Percentiles rank a stretch among this genome's conserved stretches.
Conservation (phyloP, 768 basidiomycete genomes). For the Hygrocybe punicea region DNA sequence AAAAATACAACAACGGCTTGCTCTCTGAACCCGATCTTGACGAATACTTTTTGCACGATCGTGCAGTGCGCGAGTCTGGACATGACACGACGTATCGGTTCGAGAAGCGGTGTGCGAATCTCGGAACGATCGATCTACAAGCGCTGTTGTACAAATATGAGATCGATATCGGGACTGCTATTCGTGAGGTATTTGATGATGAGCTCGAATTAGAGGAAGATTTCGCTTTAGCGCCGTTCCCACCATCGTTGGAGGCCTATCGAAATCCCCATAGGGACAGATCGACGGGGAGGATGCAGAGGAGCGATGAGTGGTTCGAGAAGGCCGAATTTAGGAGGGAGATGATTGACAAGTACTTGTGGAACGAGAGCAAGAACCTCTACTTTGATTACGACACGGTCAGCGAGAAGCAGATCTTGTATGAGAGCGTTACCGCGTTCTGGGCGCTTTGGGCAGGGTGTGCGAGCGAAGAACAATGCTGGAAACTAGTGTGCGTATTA, state of each 20-base stretch:
- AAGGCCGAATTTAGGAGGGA: conserved; percentile 80
- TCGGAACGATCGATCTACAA: conserved; percentile 95
- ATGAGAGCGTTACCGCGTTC: conserved; percentile 94
- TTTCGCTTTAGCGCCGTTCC: conserved; percentile 89
- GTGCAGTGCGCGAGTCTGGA: conserved; percentile 92
- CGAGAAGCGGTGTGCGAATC: conserved; percentile 95
- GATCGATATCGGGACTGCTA: conserved; percentile 96
- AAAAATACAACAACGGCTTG: conserved; percentile 85
- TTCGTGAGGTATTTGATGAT: conserved; percentile 92
- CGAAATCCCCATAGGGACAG: conserved; percentile 57
- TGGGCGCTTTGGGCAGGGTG: conserved; percentile 98
- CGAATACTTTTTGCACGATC: conserved; percentile 97
- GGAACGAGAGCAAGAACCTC: conserved; percentile 92
- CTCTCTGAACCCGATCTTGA: conserved; percentile 86
- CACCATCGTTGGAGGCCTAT: conserved; percentile 70
- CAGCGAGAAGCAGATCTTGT: conserved; percentile 85
- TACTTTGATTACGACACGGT: conserved; percentile 98
- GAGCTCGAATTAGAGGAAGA: conserved; percentile 90
- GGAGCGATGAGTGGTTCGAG: conserved; percentile 88
- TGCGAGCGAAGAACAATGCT: conserved; percentile 92
- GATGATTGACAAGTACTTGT: conserved; percentile 90
- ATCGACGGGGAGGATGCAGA: conserved; percentile 60
- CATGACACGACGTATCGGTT: conserved; percentile 97
- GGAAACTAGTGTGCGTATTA: conserved; percentile 80
- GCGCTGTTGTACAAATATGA: conserved; percentile 98